Conservation (phyloP, 352 stramenopile genomes). For the Globisporangium spinosum region DNA sequence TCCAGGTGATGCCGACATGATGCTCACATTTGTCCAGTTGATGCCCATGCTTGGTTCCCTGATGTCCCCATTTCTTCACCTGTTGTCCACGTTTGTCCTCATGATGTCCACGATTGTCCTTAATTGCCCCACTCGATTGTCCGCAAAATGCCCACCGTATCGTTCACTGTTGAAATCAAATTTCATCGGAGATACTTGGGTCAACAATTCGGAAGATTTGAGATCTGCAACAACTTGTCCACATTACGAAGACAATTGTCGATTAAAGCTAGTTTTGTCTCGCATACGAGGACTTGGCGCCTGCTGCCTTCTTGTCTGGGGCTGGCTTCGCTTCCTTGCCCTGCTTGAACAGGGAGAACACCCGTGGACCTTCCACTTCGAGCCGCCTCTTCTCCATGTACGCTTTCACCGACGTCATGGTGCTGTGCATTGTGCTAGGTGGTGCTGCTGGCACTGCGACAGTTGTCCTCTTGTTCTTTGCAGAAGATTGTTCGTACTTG, state of each 20-base stretch:
- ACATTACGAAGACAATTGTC: background rate
- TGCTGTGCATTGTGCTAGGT: constrained; percentile 16
- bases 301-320: background rate
- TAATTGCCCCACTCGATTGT: background rate
- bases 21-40: background rate
- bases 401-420: constrained; percentile 29
- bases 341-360: constrained; percentile 22
- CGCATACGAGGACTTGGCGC: background rate
- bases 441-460: background rate
- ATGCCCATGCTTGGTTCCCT: background rate
- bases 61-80: too few relatives aligned
- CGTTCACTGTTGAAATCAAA: background rate
- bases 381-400: constrained; percentile 29
- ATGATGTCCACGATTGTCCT: background rate
- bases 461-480: background rate
- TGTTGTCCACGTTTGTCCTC: too few relatives aligned
- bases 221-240: background rate
- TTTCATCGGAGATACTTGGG: background rate
- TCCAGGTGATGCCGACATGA: background rate
- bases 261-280: constrained; percentile 2
- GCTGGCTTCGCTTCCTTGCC: constrained; percentile 5
- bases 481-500: constrained; percentile 32
- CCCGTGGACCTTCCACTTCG: constrained; percentile 4
- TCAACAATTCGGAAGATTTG: background rate
- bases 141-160: background rate